Evolutionary conservation across 257 asterid genomes (phyloP), one percentile per base, ranked within the genome.

Genomic region (Gentiana macrophylla): DNA sequence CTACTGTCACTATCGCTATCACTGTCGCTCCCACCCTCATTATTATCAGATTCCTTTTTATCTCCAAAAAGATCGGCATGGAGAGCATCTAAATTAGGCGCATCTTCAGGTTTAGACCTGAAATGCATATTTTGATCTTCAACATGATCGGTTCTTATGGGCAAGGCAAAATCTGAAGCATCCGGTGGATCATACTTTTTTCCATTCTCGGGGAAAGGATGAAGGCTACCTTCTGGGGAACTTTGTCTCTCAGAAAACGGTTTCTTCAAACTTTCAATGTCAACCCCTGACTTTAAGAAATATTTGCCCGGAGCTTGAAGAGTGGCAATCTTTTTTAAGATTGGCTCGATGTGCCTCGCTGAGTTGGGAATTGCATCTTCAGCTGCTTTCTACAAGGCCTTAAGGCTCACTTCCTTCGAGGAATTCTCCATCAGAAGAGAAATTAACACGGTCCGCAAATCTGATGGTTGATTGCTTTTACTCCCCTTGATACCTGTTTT

Each of bases 371-470:
- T 67, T 69, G 75, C 72, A 60, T 83, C 85, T 74, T 89, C 94
- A 72, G 79, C 67, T 71, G 99, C 91, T 80, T 77, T 92, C 80
- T 92, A 97, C 76, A 92, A 69, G 57, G 82, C 94, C 99, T 81
- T 83, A 15, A 83, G 74, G 70, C 84, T 88, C 94, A 88, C 81
- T 73, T 95, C 99, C 34, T 74, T 79, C 46, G 86, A 60, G 44
- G 80, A 84, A 60, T 74, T 71, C 78, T 88, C 94, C 77, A 56
- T 70, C 54, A 88, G 94, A 49, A 83, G 78, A 66, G 94, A 80
- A 56, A 68, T 67, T 60, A 92, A 67, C 84, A 77, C 67, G 71
- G 84, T 75, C 67, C 71, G 76, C 83, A 92, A 75, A 67, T 92
- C 89, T 56, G 82, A 13, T 12, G 82, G 76, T 52, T 71, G 81